Conservation (phyloP, 2,329 filamentous ascomycete species). For the Fusarium brachygibbosum region DNA sequence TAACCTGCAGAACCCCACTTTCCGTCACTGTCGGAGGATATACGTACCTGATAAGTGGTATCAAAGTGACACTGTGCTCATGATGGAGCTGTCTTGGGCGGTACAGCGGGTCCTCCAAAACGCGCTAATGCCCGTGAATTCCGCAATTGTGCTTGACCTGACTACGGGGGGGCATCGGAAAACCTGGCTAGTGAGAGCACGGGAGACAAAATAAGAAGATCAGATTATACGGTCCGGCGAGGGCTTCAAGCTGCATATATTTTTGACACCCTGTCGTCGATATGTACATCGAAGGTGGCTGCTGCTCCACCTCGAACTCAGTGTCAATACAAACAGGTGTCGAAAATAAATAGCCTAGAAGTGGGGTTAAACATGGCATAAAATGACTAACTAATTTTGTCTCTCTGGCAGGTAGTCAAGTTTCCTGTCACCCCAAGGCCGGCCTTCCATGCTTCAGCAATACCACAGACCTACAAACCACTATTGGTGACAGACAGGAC, state of each 20-base stretch:
- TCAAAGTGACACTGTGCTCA: not conserved
- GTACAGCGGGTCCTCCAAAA: not conserved
- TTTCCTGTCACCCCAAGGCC: not conserved
- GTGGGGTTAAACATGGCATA: no score
- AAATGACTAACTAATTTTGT: no score
- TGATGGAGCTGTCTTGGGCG: not conserved
- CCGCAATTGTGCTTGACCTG: slow-evolving; percentile 8
- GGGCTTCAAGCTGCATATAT: not conserved
- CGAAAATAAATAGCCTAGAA: no score
- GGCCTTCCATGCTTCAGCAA: slow-evolving; percentile 35
- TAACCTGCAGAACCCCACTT: not conserved
- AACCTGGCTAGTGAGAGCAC: not conserved
- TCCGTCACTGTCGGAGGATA: not conserved
- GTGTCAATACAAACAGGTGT: slow-evolving; percentile 24
- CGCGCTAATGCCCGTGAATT: slow-evolving; percentile 20
- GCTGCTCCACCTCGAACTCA: slow-evolving; percentile 4
- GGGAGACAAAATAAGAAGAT: not conserved
- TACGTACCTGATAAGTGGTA: no score
- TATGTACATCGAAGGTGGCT: slow-evolving; percentile 13
- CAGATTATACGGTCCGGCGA: not conserved
- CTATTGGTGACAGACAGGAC: slow-evolving; percentile 29
- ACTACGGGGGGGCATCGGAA: not conserved
- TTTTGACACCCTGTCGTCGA: not conserved
- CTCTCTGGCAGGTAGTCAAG: no score
- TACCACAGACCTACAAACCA: slow-evolving; percentile 28